Percentiles rank a stretch among this genome's conserved stretches.
Evolutionary conservation across 2,329 filamentous ascomycete species (phyloP).

Genomic region (Penicillium sp.): DNA sequence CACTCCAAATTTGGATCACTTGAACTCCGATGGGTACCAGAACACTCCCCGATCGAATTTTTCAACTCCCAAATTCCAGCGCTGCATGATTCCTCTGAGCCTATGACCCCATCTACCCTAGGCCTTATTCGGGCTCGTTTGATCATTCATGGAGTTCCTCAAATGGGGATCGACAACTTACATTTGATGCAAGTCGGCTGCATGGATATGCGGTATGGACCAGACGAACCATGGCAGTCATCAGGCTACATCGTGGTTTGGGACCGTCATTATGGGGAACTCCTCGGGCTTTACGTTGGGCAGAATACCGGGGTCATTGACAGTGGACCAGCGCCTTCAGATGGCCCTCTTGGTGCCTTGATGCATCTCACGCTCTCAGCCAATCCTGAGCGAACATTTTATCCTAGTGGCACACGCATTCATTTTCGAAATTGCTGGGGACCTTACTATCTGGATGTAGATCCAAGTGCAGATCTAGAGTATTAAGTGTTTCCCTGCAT

Average conservation of each 20-base stretch:
- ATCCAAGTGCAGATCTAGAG: conserved; percentile 25
- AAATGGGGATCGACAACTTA: conserved; percentile 22
- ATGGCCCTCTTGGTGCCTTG: conserved; percentile 21
- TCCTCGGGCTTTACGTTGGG: conserved; percentile 35
- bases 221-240: conserved; percentile 26
- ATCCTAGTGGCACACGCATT: background rate
- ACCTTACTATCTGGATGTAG: conserved; percentile 30
- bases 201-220: conserved; percentile 27
- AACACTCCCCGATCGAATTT: conserved; percentile 37
- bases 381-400: background rate
- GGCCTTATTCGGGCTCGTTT: conserved; percentile 35
- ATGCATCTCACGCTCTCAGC: conserved; percentile 10
- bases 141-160: conserved; percentile 22
- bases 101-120: conserved; percentile 27
- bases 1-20: conserved; percentile 1
- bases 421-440: conserved; percentile 5
- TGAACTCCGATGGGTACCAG: conserved; percentile 36
- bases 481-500: conserved; percentile 4
- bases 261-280: conserved; percentile 33
- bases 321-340: conserved; percentile 17
- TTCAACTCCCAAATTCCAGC: conserved; percentile 15
- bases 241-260: conserved; percentile 41
- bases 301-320: conserved; percentile 25
- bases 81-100: conserved; percentile 10
- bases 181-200: conserved; percentile 42